Conservation (phyloP, 2,329 filamentous ascomycete species). For the Neopestalotiopsis sp. region DNA sequence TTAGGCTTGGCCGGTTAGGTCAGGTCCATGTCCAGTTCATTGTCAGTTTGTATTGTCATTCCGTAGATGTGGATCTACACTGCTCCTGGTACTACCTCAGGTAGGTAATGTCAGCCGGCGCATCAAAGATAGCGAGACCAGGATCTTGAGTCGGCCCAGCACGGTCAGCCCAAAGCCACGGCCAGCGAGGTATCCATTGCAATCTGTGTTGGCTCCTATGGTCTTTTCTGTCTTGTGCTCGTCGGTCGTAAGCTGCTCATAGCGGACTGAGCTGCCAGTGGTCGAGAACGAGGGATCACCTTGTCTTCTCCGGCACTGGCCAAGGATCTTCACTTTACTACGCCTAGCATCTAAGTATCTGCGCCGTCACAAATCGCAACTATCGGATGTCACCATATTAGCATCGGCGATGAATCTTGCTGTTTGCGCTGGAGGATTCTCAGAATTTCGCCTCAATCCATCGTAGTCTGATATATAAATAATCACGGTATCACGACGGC, state of each 20-base stretch:
- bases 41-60: background rate
- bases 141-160: background rate
- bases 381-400: background rate
- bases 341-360: background rate
- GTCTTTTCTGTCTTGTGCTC: background rate
- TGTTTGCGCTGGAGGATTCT: background rate
- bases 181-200: background rate
- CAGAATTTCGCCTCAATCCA: background rate
- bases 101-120: background rate
- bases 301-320: background rate
- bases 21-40: background rate
- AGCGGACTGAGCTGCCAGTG: background rate
- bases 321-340: background rate
- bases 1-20: background rate
- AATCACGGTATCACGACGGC: slow-evolving; percentile 1
- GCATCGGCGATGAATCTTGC: background rate
- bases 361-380: background rate
- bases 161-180: background rate
- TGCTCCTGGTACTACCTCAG: background rate
- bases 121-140: background rate
- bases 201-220: background rate
- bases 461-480: background rate
- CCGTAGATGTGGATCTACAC: background rate
- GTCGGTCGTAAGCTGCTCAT: background rate
- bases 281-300: background rate